These are phyloP conservation scores for Gossypium bickii DNA, from an alignment of 345 rosid genomes.

Conservation along the genomic window DNA sequence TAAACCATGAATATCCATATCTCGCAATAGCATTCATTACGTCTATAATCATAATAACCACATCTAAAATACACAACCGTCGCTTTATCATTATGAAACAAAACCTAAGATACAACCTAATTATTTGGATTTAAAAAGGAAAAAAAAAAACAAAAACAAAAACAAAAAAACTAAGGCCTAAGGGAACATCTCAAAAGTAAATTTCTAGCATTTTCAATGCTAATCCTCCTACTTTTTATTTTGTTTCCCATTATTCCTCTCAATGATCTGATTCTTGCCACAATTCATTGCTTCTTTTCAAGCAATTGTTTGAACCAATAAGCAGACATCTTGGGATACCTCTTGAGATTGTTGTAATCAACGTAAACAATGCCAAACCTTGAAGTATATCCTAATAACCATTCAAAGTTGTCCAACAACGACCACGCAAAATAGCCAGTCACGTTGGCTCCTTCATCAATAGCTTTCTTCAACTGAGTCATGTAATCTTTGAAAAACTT, in stretches of 20 bases:
- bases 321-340: conserved; percentile 64
- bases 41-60: too few species aligned
- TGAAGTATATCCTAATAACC: conserved; percentile 50
- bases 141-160: too few species aligned
- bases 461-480: conserved; percentile 43
- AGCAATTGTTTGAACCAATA: conserved; percentile 52
- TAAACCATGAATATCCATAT: too few species aligned
- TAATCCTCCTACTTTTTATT: neutral
- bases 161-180: neutral
- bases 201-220: too few species aligned
- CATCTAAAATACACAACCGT: neutral
- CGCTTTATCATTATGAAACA: neutral
- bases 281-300: conserved; percentile 8
- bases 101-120: neutral
- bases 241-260: neutral
- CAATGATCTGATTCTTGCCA: neutral
- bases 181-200: neutral
- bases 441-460: conserved; percentile 59
- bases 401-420: conserved; percentile 60
- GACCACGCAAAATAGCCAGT: conserved; percentile 68
- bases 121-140: neutral
- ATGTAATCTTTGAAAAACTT: conserved; percentile 39
- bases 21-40: too few species aligned
- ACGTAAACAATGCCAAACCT: conserved; percentile 53
- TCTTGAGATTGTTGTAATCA: conserved; percentile 37